Evolutionary conservation across 2,329 filamentous ascomycete genomes (phyloP).

Genomic region (Elsinoe arachidis): DNA sequence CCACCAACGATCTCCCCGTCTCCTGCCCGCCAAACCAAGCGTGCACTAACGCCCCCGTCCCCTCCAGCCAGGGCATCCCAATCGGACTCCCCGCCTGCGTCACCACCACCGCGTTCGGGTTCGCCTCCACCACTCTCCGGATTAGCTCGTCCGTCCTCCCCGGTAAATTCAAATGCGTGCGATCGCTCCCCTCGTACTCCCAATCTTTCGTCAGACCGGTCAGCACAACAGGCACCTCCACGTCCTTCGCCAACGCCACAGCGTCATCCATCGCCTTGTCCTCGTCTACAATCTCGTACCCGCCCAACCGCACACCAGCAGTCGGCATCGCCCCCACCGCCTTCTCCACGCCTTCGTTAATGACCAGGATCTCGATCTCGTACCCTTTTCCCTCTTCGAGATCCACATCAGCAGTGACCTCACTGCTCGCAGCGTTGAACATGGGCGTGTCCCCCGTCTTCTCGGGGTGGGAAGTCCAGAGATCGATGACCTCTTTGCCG

Average conservation of each 20-base stretch:
- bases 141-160: conserved; percentile 58
- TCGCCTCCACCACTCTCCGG: conserved; percentile 53
- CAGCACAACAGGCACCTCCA: conserved; percentile 70
- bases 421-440: conserved; percentile 23
- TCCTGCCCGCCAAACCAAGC: conserved; percentile 86
- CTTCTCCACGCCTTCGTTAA: conserved; percentile 58
- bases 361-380: conserved; percentile 51
- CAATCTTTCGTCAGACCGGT: conserved; percentile 70
- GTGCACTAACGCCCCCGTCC: conserved; percentile 59
- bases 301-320: conserved; percentile 55
- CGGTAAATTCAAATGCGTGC: conserved; percentile 51
- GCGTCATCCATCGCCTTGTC: conserved; percentile 58
- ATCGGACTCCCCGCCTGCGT: conserved; percentile 71
- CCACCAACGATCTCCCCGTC: conserved; percentile 70
- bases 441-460: conserved; percentile 9
- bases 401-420: conserved; percentile 51
- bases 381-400: conserved; percentile 54
- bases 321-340: conserved; percentile 34
- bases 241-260: conserved; percentile 56
- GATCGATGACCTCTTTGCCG: conserved; percentile 55
- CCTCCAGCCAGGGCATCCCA: conserved; percentile 60
- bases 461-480: conserved; percentile 44
- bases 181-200: conserved; percentile 64
- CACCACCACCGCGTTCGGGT: conserved; percentile 62
- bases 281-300: conserved; percentile 45